Conservation (phyloP, 2,329 filamentous ascomycete species). For the Neoarthrinium moseri region DNA sequence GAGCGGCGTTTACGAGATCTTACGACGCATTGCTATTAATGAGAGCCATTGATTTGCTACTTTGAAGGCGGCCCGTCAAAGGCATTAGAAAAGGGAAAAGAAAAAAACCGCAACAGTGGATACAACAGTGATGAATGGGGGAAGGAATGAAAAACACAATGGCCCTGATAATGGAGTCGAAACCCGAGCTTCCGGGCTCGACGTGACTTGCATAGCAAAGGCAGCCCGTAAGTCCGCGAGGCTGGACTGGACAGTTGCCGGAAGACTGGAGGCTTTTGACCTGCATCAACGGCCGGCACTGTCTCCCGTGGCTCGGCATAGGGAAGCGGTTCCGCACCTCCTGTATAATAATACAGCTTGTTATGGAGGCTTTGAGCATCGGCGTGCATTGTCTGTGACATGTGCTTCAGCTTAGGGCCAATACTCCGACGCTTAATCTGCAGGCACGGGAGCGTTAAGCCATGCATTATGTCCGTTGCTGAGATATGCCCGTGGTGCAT, state of each 20-base stretch:
- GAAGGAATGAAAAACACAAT: background rate
- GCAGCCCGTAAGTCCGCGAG: background rate
- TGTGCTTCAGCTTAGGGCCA: background rate
- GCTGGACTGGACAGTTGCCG: background rate
- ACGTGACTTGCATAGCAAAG: background rate
- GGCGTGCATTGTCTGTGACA: constrained; percentile 5
- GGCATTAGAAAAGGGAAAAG: no score
- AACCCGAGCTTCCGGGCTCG: background rate
- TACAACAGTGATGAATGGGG: no score
- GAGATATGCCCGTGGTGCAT: background rate
- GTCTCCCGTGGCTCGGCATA: background rate
- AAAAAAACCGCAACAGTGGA: background rate
- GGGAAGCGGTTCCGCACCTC: background rate
- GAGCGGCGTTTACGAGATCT: background rate
- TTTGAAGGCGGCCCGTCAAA: background rate
- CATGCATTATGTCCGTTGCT: background rate
- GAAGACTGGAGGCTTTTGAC: background rate
- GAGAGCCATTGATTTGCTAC: background rate
- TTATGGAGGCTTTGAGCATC: constrained; percentile 4
- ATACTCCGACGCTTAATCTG: constrained; percentile 5
- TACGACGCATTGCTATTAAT: background rate
- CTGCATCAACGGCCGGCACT: constrained; percentile 5
- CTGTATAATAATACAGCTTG: constrained; percentile 8
- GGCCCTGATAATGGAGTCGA: background rate
- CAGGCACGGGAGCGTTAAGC: background rate